A percentile compares a stretch with the other conserved stretches of the same genome.
Conservation (phyloP, 306 rosid species). For the Oxytropis ochrocephala region DNA sequence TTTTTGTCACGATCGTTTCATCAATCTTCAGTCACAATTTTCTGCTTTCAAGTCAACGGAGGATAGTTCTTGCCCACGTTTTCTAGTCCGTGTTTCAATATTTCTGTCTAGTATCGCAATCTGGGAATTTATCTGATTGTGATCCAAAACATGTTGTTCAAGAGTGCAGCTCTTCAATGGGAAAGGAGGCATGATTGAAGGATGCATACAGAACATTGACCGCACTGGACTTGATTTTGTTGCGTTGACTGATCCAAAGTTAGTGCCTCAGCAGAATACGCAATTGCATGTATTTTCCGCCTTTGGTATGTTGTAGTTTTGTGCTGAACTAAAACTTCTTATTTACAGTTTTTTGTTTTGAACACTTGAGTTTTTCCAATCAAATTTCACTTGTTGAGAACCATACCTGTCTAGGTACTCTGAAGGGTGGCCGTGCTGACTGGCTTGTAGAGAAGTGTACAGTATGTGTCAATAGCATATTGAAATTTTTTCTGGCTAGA, state of each 20-base stretch:
- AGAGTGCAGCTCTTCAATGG: conserved; percentile 95
- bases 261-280: conserved; percentile 48
- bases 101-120: not conserved
- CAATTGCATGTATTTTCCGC: conserved; percentile 80
- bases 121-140: conserved; percentile 12
- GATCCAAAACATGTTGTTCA: conserved; percentile 32
- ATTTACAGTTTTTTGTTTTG: conserved; percentile 5
- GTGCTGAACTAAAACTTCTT: not conserved
- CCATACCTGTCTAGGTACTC: conserved; percentile 50
- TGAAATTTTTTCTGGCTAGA: conserved; percentile 18
- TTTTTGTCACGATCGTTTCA: not conserved
- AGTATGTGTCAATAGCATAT: conserved; percentile 33
- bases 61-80: not conserved
- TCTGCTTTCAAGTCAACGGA: not conserved
- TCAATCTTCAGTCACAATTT: not conserved
- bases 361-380: not conserved
- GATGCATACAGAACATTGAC: conserved; percentile 53
- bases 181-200: conserved; percentile 78
- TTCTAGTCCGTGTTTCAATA: not conserved
- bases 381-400: conserved; percentile 14
- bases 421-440: conserved; percentile 91
- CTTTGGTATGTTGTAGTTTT: conserved; percentile 48
- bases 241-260: conserved; percentile 62
- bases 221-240: conserved; percentile 62
- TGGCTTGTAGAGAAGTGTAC: conserved; percentile 98